Conservation (phyloP, 768 basidiomycete species). For the Pleurotus sapidus region DNA sequence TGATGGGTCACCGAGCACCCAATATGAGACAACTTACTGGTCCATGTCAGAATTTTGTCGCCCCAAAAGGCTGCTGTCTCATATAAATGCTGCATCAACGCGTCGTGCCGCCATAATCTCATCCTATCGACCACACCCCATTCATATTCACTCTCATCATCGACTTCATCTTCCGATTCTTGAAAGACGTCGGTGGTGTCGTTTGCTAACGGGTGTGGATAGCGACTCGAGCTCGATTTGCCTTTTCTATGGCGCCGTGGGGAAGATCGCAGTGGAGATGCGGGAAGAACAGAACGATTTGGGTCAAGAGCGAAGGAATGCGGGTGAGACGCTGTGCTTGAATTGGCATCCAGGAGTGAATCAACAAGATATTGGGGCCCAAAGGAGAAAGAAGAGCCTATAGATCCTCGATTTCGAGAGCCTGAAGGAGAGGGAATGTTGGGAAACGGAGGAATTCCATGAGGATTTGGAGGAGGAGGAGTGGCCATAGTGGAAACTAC, state of each 20-base stretch:
- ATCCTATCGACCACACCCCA: constrained; percentile 94
- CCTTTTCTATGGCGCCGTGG: constrained; percentile 53
- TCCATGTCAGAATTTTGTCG: constrained; percentile 94
- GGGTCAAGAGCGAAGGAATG: constrained; percentile 66
- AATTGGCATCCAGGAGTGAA: constrained; percentile 64
- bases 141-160: constrained; percentile 57
- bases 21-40: constrained; percentile 58
- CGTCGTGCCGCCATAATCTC: constrained; percentile 96
- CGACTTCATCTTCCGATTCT: constrained; percentile 58
- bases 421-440: constrained; percentile 51
- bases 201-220: constrained; percentile 72
- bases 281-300: constrained; percentile 72
- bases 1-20: constrained; percentile 7
- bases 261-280: constrained; percentile 70
- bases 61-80: constrained; percentile 99
- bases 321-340: constrained; percentile 51
- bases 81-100: constrained; percentile 97
- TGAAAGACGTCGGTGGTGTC: constrained; percentile 77
- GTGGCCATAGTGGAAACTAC: constrained; percentile 23
- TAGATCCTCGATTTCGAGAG: constrained; percentile 63
- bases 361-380: constrained; percentile 75
- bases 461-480: constrained; percentile 45
- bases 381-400: constrained; percentile 82
- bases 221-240: constrained; percentile 47
- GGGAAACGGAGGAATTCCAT: constrained; percentile 43